Base-by-base conservation (phyloP, 73 alveolate species). In the Breviolum minutum region DNA sequence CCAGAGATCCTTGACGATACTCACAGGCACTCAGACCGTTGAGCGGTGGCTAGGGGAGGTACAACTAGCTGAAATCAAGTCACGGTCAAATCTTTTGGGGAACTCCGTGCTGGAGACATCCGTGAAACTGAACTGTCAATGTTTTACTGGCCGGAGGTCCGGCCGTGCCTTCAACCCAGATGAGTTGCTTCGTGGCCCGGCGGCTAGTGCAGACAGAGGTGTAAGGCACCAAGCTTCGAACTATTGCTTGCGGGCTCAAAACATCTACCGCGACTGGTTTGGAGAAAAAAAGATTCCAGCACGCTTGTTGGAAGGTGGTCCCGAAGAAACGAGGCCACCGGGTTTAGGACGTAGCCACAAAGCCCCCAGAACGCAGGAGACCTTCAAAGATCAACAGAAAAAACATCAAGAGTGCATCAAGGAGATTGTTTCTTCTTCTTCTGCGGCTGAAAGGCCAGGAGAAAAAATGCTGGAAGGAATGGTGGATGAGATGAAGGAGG, bases 21-120 rank as follows among this genome's bases (percentile, higher is more conserved):
- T 61, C 62, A 61, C 77, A 22, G 94, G 94, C 74, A 22, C 94
- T 19, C 40, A 62, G 7, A 24, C 10, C 7, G 94, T 84, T 16
- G 94, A 84, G 27, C 19, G 94, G 0, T 61, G 16, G 26, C 76
- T 84, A 8, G 94, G 94, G 8, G 76, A 84, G 54, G 94, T 84
- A 24, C 22, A 61, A 16, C 76, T 20, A 24, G 26, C 68, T 5
- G 94, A 84, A 20, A 48, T 84, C 61, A 84, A 84, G 71, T 22
- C 20, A 16, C 32, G 94, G 24, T 74, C 94, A 6, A 17, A 54
- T 48, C 94, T 61, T 61, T 17, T 84, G 54, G 26, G 77, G 63
- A 9, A 32, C 62, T 63, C 77, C 27, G 20, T 20, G 10, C 62
- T 84, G 77, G 94, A 84, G 30, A 17, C 77, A 0, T 8, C 76